Base-by-base conservation (phyloP, 1,284 basidiomycete species). In the Marasmius oreades region DNA sequence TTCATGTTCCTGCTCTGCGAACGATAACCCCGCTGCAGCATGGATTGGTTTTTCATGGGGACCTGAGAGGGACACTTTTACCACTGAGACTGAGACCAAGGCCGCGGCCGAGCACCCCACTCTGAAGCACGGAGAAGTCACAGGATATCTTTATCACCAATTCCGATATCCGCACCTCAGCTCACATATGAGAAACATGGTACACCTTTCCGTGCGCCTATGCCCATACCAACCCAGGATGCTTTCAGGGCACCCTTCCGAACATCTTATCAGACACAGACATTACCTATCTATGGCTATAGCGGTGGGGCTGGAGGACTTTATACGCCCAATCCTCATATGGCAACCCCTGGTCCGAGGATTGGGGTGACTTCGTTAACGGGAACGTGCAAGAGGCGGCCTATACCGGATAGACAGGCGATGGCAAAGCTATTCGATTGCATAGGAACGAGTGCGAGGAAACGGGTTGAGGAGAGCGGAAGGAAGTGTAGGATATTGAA, bases 11-110 rank as follows among this genome's bases (percentile, higher is more conserved):
- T 46, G n/a, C 42, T 52, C 28, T 45, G 28, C 16, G 34, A 55
- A 50, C 44, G 39, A 28, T 7, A 33, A 50, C 11, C 45, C n/a
- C n/a, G n/a, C n/a, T n/a, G n/a, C n/a, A n/a, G n/a, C 82, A 10
- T 90, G 90, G 64, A 86, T 90, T 55, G 90, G 90, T 1, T 92
- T 92, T 68, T 90, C 90, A 3, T 93, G 90, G 91, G 91, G 91
- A 2, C 91, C 91, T 0, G 59, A 75, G 0, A 63, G 68, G 7
- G 78, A 86, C 44, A 87, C 85, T 0, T 90, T 90, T 67, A 69
- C 44, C 48, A 48, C 43, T 39, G 53, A 18, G 47, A n/a, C n/a
- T n/a, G n/a, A n/a, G n/a, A n/a, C n/a, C n/a, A n/a, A 48, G 12
- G 28, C 37, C n/a, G 37, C 4, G 10, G 28, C 4, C 28, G 36